A percentile compares a stretch with the other conserved stretches of the same genome.
These are phyloP conservation scores for Calonectria crousiana DNA, from an alignment of 2,329 filamentous ascomycete species.

Conservation along the genomic window DNA sequence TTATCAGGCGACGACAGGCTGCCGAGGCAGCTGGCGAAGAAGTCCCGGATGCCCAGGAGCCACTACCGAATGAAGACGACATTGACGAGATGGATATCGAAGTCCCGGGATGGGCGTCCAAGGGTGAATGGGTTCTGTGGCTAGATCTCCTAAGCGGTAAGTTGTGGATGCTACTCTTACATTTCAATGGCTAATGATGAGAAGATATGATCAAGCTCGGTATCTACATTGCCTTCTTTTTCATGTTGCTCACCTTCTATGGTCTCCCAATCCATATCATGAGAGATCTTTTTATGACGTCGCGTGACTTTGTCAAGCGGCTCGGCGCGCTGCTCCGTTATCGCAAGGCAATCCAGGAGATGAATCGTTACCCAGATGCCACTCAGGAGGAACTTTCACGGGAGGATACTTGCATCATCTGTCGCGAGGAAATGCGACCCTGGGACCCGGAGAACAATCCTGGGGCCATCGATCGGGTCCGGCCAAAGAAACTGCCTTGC, in stretches of 20 bases:
- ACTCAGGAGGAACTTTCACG: slow-evolving; percentile 85
- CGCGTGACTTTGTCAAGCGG: slow-evolving; percentile 89
- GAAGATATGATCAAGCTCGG: slow-evolving; percentile 90
- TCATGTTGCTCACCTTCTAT: slow-evolving; percentile 92
- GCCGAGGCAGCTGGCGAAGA: slow-evolving; percentile 69
- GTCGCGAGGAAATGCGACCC: slow-evolving; percentile 92
- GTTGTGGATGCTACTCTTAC: slow-evolving; percentile 43
- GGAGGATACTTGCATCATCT: slow-evolving; percentile 97
- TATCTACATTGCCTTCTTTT: slow-evolving; percentile 93
- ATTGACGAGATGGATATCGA: slow-evolving; percentile 95
- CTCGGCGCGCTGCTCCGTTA: slow-evolving; percentile 92
- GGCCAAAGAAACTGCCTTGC: slow-evolving; percentile 96
- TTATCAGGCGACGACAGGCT: slow-evolving; percentile 61
- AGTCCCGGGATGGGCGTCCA: slow-evolving; percentile 95
- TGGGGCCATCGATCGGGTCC: slow-evolving; percentile 83
- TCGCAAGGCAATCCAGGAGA: slow-evolving; percentile 90
- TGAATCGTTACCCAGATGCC: slow-evolving; percentile 95
- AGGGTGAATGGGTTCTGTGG: slow-evolving; percentile 91
- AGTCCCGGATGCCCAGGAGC: slow-evolving; percentile 60
- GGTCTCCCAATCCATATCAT: slow-evolving; percentile 97
- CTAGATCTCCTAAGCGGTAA: slow-evolving; percentile 86
- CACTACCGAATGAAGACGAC: slow-evolving; percentile 76
- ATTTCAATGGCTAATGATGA: not conserved
- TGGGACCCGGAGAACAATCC: slow-evolving; percentile 72
- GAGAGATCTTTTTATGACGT: slow-evolving; percentile 93